Evolutionary conservation across 2,329 filamentous ascomycete genomes (phyloP).

Genomic region (Epichloe sibirici): DNA sequence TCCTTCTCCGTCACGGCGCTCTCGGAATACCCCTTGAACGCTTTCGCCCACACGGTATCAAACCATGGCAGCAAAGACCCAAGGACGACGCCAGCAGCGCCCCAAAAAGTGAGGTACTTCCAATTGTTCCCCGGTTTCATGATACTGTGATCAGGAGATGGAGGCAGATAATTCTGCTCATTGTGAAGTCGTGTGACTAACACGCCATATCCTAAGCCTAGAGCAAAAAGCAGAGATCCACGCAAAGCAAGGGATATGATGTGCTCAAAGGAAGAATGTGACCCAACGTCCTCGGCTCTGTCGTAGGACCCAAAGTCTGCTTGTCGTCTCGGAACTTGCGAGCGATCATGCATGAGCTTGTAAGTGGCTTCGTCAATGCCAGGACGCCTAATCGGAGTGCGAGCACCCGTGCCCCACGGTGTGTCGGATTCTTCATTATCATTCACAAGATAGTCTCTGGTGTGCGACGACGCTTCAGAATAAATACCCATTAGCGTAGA

Average conservation of each 20-base stretch:
- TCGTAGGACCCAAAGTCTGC: slow-evolving; percentile 20
- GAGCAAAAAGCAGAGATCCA: slow-evolving; percentile 55
- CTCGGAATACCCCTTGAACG: slow-evolving; percentile 26
- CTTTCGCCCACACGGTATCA: slow-evolving; percentile 59
- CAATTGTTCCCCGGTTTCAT: slow-evolving; percentile 36
- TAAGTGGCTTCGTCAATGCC: slow-evolving; percentile 33
- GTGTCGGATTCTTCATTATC: slow-evolving; percentile 46
- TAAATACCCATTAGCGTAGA: slow-evolving; percentile 91
- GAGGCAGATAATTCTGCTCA: slow-evolving; percentile 46
- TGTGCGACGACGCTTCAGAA: slow-evolving; percentile 48
- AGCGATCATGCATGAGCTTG: slow-evolving; percentile 30
- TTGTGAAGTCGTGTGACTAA: slow-evolving; percentile 72
- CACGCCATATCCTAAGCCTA: slow-evolving; percentile 74
- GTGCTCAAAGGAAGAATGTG: slow-evolving; percentile 12
- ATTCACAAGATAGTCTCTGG: slow-evolving; percentile 26
- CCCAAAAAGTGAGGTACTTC: slow-evolving; percentile 72
- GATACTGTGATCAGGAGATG: slow-evolving; percentile 37
- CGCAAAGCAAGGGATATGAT: slow-evolving; percentile 43
- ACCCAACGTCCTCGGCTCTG: slow-evolving; percentile 11
- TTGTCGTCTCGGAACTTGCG: slow-evolving; percentile 21
- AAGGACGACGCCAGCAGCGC: slow-evolving; percentile 60
- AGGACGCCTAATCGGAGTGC: slow-evolving; percentile 46
- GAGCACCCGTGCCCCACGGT: slow-evolving; percentile 68
- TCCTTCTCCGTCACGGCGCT: slow-evolving; percentile 17
- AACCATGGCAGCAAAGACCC: slow-evolving; percentile 77